Evolutionary conservation across 495 filamentous ascomycete genomes (phyloP), one percentile per base, ranked within the genome.

Genomic region (Penicillium coffeae): DNA sequence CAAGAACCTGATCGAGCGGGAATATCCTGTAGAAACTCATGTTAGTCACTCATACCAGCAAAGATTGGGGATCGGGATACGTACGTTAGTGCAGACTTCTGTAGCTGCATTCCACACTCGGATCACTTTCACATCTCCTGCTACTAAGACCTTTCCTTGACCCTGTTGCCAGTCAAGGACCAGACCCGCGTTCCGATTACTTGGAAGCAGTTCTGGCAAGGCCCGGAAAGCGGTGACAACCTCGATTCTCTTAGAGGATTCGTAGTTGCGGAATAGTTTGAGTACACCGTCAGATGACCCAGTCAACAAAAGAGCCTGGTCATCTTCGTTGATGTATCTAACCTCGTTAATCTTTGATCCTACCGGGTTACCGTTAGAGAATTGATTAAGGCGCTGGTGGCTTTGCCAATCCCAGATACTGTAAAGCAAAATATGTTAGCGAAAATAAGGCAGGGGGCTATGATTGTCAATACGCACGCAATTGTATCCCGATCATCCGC

Each of bases 111-210:
- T 90, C 93, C 93, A 99, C 13, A 97, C 86, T 22, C 90, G 76
- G 56, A 99, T 95, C 32, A 96, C 89, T 50, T 91, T 89, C 35
- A 95, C 90, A 63, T 99, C 93, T 35, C 93, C 93, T 6, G 93
- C 94, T 34, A 97, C 94, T 21, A 99, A 76, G 21, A 95, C 84
- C 48, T 87, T 89, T 16, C 93, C 93, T 52, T 90, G 87, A n/a
- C 92, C 90, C 66, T 99, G 93, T 59, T 96, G 92, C 93, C 93
- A 99, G 55, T 97, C 90, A 54, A 96, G 91, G 15, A 96, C 90
- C 63, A 97, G 82, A 2, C 92, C 92, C 0, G 93, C 94, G 59
- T 95, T 95, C 53, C 89, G 82, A 47, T 89, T 93, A 64, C 87
- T 92, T 5, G 90, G 88, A 15, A 96, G 85, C 38, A 96, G 84